A percentile compares a stretch with the other conserved stretches of the same genome.
phyloP scores from a whole-genome alignment of 2,329 filamentous ascomycete species.

The Clonostachys solani region DNA sequence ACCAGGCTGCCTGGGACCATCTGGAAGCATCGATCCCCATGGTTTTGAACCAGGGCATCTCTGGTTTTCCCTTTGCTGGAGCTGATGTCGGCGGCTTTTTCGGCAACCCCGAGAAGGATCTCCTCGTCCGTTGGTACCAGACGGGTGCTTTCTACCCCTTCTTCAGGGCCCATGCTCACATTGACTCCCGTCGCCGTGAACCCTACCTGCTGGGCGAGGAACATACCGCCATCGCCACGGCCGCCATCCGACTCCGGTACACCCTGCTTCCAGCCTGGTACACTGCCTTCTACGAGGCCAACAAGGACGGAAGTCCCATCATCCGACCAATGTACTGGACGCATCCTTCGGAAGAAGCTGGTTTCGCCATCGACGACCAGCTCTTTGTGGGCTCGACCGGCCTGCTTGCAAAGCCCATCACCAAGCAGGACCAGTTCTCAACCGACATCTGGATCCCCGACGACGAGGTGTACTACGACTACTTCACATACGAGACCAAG shows the following conservation, averaged over 20 bases:
- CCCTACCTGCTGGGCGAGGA: slow-evolving; percentile 85
- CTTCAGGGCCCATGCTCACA: slow-evolving; percentile 95
- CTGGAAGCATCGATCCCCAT: slow-evolving; percentile 88
- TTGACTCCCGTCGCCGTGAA: slow-evolving; percentile 90
- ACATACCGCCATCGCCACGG: slow-evolving; percentile 79
- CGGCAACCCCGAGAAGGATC: slow-evolving; percentile 89
- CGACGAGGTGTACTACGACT: slow-evolving; percentile 88
- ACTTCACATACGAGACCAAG: slow-evolving; percentile 81
- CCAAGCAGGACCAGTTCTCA: slow-evolving; percentile 67
- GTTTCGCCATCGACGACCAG: slow-evolving; percentile 90
- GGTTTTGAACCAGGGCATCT: slow-evolving; percentile 87
- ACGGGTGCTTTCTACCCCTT: slow-evolving; percentile 96
- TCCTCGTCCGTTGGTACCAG: slow-evolving; percentile 94
- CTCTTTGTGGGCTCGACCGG: slow-evolving; percentile 87
- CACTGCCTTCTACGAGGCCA: slow-evolving; percentile 90
- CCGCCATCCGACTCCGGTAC: slow-evolving; percentile 85
- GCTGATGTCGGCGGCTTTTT: slow-evolving; percentile 98
- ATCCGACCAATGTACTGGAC: slow-evolving; percentile 91
- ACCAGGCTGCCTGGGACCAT: slow-evolving; percentile 89
- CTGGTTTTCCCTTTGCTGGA: slow-evolving; percentile 89
- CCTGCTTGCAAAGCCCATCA: slow-evolving; percentile 87
- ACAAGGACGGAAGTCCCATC: slow-evolving; percentile 78
- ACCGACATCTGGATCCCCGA: slow-evolving; percentile 86
- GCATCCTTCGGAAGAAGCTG: slow-evolving; percentile 78
- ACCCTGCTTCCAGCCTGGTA: slow-evolving; percentile 91